phyloP scores from a whole-genome alignment of 177 flowering plant genomes.

The Vitis hybrid region DNA sequence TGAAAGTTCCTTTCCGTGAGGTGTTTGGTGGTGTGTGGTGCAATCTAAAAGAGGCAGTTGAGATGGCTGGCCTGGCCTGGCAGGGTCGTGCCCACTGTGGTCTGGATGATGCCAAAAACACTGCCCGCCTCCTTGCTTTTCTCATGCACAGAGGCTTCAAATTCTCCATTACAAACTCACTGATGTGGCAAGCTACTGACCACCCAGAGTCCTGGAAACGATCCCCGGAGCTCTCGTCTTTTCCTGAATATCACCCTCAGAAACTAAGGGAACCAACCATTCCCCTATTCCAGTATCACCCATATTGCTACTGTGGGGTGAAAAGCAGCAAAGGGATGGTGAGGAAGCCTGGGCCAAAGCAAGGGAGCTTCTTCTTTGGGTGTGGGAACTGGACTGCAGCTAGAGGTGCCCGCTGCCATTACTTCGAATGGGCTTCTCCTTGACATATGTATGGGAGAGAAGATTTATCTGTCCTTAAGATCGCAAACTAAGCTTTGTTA shows the following conservation, averaged over 20 bases:
- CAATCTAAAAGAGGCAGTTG: conserved; percentile 92
- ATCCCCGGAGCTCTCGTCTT: conserved; percentile 25
- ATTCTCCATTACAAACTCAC: conserved; percentile 80
- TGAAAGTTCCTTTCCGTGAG: conserved; percentile 82
- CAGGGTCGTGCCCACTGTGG: conserved; percentile 98
- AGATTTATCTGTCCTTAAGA: not conserved
- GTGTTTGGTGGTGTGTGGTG: conserved; percentile 77
- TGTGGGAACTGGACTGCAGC: conserved; percentile 87
- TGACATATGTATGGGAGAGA: conserved; percentile 16
- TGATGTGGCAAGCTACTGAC: conserved; percentile 54
- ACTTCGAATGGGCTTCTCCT: conserved; percentile 73
- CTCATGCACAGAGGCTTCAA: conserved; percentile 74
- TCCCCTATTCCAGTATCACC: conserved; percentile 36
- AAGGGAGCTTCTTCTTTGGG: conserved; percentile 77
- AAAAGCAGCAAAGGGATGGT: conserved; percentile 60
- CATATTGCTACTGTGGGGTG: conserved; percentile 75
- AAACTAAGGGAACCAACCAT: conserved; percentile 27
- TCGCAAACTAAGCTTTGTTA: not conserved
- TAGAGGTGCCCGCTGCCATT: conserved; percentile 73
- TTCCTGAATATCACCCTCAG: conserved; percentile 25
- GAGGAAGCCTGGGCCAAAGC: conserved; percentile 77
- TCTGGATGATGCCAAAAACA: conserved; percentile 91
- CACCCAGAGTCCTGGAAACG: conserved; percentile 38
- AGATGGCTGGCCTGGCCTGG: conserved; percentile 85
- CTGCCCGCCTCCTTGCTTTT: conserved; percentile 80